Evolutionary conservation across 2,329 filamentous ascomycete species (phyloP).

Genomic region (Colletotrichum echinochloae): DNA sequence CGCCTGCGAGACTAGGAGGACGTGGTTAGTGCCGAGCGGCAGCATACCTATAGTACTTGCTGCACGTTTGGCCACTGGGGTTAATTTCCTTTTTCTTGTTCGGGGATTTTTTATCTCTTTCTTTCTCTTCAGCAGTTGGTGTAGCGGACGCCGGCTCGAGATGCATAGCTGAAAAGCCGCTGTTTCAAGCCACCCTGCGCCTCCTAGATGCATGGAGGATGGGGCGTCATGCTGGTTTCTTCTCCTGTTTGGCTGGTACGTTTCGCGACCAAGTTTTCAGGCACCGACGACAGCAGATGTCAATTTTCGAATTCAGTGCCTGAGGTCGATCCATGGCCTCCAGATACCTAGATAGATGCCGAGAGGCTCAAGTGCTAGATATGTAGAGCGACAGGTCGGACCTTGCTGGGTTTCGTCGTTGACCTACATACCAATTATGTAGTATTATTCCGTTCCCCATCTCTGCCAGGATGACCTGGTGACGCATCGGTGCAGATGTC

Average conservation of each 20-base stretch:
- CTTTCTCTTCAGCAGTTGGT: neutral
- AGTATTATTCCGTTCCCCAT: neutral
- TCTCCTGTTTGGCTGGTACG: constrained; percentile 12
- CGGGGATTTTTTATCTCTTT: neutral
- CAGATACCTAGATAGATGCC: constrained; percentile 34
- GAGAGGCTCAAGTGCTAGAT: neutral
- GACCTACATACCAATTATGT: too few relatives aligned
- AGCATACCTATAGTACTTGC: constrained; percentile 8
- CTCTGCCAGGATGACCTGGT: constrained; percentile 28
- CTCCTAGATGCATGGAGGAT: constrained; percentile 32
- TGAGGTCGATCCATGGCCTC: neutral
- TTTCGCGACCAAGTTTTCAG: constrained; percentile 16
- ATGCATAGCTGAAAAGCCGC: constrained; percentile 13
- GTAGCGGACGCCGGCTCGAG: neutral
- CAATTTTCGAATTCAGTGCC: neutral
- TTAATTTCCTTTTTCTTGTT: neutral
- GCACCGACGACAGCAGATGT: neutral
- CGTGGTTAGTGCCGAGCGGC: constrained; percentile 2
- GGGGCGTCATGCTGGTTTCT: constrained; percentile 31
- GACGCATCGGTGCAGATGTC: constrained; percentile 24
- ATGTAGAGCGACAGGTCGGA: neutral
- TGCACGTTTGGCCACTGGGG: constrained; percentile 5
- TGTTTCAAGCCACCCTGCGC: constrained; percentile 38
- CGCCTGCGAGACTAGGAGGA: neutral
- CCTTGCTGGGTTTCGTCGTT: neutral